phyloP scores from a whole-genome alignment of 2,329 filamentous ascomycete species.

The Pseudocercospora eumusae region DNA sequence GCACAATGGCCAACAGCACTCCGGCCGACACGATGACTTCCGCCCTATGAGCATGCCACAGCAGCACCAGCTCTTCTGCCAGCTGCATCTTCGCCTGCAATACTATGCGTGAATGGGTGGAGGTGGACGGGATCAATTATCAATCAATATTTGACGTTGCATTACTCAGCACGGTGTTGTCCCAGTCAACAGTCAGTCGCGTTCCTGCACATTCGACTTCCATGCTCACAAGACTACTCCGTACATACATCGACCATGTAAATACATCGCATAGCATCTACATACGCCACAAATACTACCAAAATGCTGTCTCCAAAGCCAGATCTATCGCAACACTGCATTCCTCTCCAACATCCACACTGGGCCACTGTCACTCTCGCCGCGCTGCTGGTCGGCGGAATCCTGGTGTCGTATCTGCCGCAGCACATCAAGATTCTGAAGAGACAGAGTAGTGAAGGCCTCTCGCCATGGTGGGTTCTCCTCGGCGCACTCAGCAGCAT shows the following conservation, averaged over 20 bases:
- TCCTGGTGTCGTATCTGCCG: conserved; percentile 89
- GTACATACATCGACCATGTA: background rate
- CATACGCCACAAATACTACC: background rate
- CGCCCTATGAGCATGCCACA: conserved; percentile 39
- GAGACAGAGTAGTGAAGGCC: conserved; percentile 83
- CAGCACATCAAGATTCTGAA: conserved; percentile 91
- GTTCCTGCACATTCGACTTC: background rate
- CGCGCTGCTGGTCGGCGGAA: conserved; percentile 75
- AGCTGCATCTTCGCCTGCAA: conserved; percentile 21
- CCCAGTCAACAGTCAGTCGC: too few species aligned
- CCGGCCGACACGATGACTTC: conserved; percentile 37
- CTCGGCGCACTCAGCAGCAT: conserved; percentile 87
- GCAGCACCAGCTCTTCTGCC: conserved; percentile 34
- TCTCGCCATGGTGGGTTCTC: conserved; percentile 92
- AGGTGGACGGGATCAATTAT: background rate
- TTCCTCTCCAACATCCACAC: conserved; percentile 33
- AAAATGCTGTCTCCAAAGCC: conserved; percentile 15
- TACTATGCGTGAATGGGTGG: background rate
- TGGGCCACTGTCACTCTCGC: conserved; percentile 34
- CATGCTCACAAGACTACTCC: background rate
- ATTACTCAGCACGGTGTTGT: conserved; percentile 5
- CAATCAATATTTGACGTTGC: conserved; percentile 8
- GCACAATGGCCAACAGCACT: conserved; percentile 34
- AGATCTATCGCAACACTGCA: conserved; percentile 30
- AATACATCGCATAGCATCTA: background rate